phyloP scores from a whole-genome alignment of 345 rosid species.

The Eutrema japonicum region DNA sequence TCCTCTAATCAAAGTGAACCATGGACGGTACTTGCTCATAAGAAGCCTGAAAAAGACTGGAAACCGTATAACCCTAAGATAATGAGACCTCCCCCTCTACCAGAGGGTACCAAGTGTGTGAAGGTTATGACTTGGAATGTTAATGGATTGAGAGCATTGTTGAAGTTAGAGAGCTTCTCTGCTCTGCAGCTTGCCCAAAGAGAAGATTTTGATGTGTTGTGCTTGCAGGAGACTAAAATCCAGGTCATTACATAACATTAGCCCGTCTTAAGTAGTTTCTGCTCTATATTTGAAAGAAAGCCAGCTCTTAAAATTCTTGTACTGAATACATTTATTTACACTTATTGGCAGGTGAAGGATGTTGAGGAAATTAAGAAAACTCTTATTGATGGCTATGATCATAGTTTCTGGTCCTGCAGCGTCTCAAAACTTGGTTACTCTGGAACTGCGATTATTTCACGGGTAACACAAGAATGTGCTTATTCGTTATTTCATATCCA shows the following conservation, averaged over 20 bases:
- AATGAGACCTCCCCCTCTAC: slow-evolving; percentile 70
- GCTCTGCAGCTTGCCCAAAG: slow-evolving; percentile 79
- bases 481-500: slow-evolving; percentile 16
- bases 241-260: slow-evolving; percentile 56
- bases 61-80: slow-evolving; percentile 76
- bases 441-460: slow-evolving; percentile 90
- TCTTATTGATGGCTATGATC: slow-evolving; percentile 74
- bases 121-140: slow-evolving; percentile 96
- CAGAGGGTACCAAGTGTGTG: slow-evolving; percentile 51
- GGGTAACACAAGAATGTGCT: slow-evolving; percentile 53
- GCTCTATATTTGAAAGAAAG: slow-evolving; percentile 4
- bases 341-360: slow-evolving; percentile 75
- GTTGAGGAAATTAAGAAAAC: slow-evolving; percentile 65
- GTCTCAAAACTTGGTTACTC: slow-evolving; percentile 91
- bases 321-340: slow-evolving; percentile 12
- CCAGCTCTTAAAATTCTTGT: background rate
- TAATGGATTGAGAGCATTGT: slow-evolving; percentile 84
- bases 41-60: slow-evolving; percentile 93
- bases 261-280: slow-evolving; percentile 6
- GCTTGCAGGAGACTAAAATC: slow-evolving; percentile 95
- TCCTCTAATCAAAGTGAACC: slow-evolving; percentile 59
- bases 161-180: slow-evolving; percentile 74
- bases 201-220: slow-evolving; percentile 82
- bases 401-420: slow-evolving; percentile 94
- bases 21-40: slow-evolving; percentile 87